Evolutionary conservation across 768 basidiomycete species (phyloP), one percentile per base, ranked within the genome.

Genomic region (Suillus bovinus): DNA sequence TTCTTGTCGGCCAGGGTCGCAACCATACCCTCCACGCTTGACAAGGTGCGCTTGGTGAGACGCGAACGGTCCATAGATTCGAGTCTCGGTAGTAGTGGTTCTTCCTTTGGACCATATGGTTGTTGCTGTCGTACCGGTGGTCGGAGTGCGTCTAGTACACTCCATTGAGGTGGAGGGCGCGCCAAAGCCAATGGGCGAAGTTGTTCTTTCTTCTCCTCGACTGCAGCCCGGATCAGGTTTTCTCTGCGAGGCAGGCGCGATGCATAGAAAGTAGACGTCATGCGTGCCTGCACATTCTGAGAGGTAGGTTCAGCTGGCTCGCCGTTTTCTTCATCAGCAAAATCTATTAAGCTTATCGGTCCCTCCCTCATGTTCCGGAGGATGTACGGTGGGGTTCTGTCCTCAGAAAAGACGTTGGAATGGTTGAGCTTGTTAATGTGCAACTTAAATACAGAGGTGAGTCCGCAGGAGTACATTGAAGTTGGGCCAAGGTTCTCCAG

Each of bases 111-210:
- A 52, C 6, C 31, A 29, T 34, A n/a, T 33, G 4, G 29, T 14
- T 8, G 39, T 39, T 27, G 61, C 5, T 38, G 22, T 38, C 34
- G 42, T 33, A 36, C 31, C 29, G 52, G 27, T 46, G 31, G 34
- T 33, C 17, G 36, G 33, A 16, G 22, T 33, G 46, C 2, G 20
- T 66, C 65, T 14, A 66, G 44, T 20, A 27, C 34, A 8, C 59
- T 68, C 74, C 74, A 74, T 5, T 70, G 63, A 24, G 71, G 73
- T 4, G 73, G 73, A 5, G 58, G 38, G 49, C 73, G 70, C 57
- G 67, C 66, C 44, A 74, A 31, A 52, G 73, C 74, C 47, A 74
- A 33, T 31, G 68, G 65, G 50, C 76, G 70, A 52, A 58, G 36
- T 54, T 57, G 61, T 4, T 44, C 36, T 36, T 59, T 58, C 42